Percentiles rank a stretch among this genome's conserved stretches.
phyloP scores from a whole-genome alignment of 371 early-diverging fungal genomes.

The Parasitella parasitica region DNA sequence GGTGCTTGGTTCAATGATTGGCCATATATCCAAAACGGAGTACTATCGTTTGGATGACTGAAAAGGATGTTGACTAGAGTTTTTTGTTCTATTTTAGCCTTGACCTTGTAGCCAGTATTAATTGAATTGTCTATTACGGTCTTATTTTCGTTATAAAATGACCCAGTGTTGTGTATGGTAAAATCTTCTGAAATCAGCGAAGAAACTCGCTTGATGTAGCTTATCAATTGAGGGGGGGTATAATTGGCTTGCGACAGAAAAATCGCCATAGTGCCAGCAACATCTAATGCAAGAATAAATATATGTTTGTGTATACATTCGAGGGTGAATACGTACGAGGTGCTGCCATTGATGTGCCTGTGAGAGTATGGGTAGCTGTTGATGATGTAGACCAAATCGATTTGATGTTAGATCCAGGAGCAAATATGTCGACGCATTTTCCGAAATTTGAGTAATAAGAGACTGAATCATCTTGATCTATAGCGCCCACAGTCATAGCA shows the following conservation, averaged over 20 bases:
- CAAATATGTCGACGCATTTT: conserved; percentile 74
- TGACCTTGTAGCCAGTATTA: conserved; percentile 26
- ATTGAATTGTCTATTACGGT: conserved; percentile 43
- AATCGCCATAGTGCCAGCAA: conserved; percentile 49
- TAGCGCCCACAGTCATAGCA: conserved; percentile 90
- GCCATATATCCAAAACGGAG: conserved; percentile 27
- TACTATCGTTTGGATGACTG: conserved; percentile 27
- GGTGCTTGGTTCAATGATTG: conserved; percentile 11
- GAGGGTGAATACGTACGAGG: conserved; percentile 50
- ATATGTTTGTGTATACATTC: not conserved
- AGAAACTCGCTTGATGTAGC: conserved; percentile 27
- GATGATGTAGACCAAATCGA: conserved; percentile 54
- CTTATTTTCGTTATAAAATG: conserved; percentile 34
- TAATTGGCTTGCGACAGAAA: conserved; percentile 33
- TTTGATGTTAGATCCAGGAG: conserved; percentile 79
- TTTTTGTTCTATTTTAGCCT: conserved; percentile 7
- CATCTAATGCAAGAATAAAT: conserved; percentile 13
- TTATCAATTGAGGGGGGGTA: conserved; percentile 30
- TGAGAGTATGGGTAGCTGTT: conserved; percentile 38
- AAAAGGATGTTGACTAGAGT: conserved; percentile 29
- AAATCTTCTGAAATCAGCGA: conserved; percentile 32
- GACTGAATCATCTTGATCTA: conserved; percentile 68
- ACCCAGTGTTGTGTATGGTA: conserved; percentile 30
- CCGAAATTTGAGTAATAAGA: conserved; percentile 80
- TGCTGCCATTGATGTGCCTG: conserved; percentile 81